Base-by-base conservation (phyloP, 2,329 filamentous ascomycete genomes). In the Paecilomyces sp. region DNA sequence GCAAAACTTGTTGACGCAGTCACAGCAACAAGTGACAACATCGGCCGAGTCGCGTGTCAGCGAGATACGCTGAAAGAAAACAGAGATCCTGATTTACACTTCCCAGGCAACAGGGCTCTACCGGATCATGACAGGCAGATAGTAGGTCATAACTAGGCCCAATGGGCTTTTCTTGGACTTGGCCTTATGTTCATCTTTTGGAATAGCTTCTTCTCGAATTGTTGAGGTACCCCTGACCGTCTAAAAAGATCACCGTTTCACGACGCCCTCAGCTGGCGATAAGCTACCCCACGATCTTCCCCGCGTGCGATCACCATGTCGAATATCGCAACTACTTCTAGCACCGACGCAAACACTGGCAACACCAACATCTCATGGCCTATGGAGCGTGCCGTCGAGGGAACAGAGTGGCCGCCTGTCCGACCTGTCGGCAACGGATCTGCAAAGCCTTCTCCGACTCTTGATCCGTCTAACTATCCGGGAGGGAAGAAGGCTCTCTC, bases 401-500 rank as follows among this genome's bases (percentile, higher is more conserved):
- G 54, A n/a, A 56, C 50, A 51, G 62, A 60, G 63, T 67, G 65
- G 64, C 65, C 61, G 25, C 67, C 61, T 55, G 60, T 61, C n/a
- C 59, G 57, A 60, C 59, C 47, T 31, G 57, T 22, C 56, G 58
- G 56, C 41, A 60, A 22, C 62, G 56, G 54, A 22, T 55, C 57
- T 24, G 7, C 24, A 54, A 58, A 59, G 57, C n/a, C n/a, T 31
- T 25, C 60, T 11, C 55, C 60, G 33, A n/a, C 62, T 47, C 52
- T 70, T 53, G 70, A 77, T 61, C 55, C 62, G 3, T 66, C 69
- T 33, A 72, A 70, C 62, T 72, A 73, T 57, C 76, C 76, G 4
- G 61, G 66, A 11, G 78, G 77, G 60, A 66, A 68, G 12, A 76
- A 75, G 61, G 77, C 78, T 2, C 72, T 80, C 30, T 69, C 74